Percentiles rank a stretch among this genome's conserved stretches.
Conservation (phyloP, 129 eudicot genomes). For the Flaveria robusta region DNA sequence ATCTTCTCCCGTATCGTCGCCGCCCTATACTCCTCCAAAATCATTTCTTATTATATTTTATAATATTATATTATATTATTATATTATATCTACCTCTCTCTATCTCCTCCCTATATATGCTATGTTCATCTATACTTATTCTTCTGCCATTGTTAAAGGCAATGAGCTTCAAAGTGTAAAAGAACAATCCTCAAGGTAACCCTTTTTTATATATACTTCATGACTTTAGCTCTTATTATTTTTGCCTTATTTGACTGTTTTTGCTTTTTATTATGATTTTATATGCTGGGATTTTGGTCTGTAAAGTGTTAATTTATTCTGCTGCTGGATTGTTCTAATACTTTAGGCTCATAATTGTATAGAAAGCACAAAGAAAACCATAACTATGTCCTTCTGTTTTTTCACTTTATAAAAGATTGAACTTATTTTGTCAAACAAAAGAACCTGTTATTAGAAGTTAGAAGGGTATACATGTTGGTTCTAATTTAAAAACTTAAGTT, state of each 20-base stretch:
- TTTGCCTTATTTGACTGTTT: not conserved
- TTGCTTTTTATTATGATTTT: too few relatives aligned
- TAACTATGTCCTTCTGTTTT: too few relatives aligned
- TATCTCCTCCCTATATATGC: slow-evolving; percentile 14
- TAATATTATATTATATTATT: too few relatives aligned
- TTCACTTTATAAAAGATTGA: too few relatives aligned
- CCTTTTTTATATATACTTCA: not conserved
- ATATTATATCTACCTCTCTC: not conserved
- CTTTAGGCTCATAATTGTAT: too few relatives aligned
- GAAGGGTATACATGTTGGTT: too few relatives aligned
- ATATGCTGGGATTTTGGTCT: not conserved
- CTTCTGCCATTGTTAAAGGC: slow-evolving; percentile 31
- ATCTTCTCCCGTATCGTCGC: slow-evolving; percentile 28
- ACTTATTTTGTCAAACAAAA: too few relatives aligned
- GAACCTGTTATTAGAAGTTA: too few relatives aligned
- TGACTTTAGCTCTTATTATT: not conserved
- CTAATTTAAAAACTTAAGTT: too few relatives aligned
- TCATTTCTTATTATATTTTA: slow-evolving; percentile 17
- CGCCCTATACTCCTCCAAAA: slow-evolving; percentile 4
- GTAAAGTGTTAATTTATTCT: not conserved
- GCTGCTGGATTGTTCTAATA: too few relatives aligned
- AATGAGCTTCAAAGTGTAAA: slow-evolving; percentile 29
- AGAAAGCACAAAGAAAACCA: too few relatives aligned
- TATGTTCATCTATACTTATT: not conserved
- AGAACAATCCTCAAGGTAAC: slow-evolving; percentile 17